phyloP scores from a whole-genome alignment of 164 flowering plant genomes.

The Taxillus chinensis region DNA sequence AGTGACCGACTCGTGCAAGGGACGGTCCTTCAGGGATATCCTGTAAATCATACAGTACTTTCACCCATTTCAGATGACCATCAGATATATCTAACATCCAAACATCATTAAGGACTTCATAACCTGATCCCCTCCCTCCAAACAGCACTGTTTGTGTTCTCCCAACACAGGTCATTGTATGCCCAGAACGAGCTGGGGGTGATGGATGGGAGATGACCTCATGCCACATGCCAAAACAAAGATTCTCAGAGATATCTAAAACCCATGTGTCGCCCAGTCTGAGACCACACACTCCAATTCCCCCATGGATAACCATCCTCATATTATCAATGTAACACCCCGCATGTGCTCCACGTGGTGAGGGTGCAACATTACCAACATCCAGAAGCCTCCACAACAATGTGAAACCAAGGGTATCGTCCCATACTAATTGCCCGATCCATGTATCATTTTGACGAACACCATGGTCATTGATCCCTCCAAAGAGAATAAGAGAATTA shows the following conservation, averaged over 20 bases:
- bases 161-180: slow-evolving; percentile 63
- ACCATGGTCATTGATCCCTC: slow-evolving; percentile 86
- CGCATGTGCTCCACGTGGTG: slow-evolving; percentile 92
- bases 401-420: slow-evolving; percentile 31
- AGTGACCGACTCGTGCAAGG: slow-evolving; percentile 86
- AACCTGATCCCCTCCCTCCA: slow-evolving; percentile 84
- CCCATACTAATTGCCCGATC: slow-evolving; percentile 43
- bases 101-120: slow-evolving; percentile 71
- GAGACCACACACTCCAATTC: slow-evolving; percentile 58
- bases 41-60: slow-evolving; percentile 28
- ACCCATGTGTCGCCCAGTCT: slow-evolving; percentile 79
- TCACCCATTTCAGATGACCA: slow-evolving; percentile 43
- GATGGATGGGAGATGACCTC: slow-evolving; percentile 39
- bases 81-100: slow-evolving; percentile 60
- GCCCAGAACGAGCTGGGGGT: slow-evolving; percentile 93
- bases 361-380: slow-evolving; percentile 47
- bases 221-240: slow-evolving; percentile 45
- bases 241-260: slow-evolving; percentile 52
- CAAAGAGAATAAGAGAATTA: slow-evolving; percentile 66
- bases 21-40: slow-evolving; percentile 41
- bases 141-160: slow-evolving; percentile 42
- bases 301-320: slow-evolving; percentile 81
- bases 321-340: slow-evolving; percentile 48
- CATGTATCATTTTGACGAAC: slow-evolving; percentile 86
- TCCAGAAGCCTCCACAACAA: slow-evolving; percentile 70